phyloP scores from a whole-genome alignment of 768 basidiomycete genomes.

The Leccinellum albellum region DNA sequence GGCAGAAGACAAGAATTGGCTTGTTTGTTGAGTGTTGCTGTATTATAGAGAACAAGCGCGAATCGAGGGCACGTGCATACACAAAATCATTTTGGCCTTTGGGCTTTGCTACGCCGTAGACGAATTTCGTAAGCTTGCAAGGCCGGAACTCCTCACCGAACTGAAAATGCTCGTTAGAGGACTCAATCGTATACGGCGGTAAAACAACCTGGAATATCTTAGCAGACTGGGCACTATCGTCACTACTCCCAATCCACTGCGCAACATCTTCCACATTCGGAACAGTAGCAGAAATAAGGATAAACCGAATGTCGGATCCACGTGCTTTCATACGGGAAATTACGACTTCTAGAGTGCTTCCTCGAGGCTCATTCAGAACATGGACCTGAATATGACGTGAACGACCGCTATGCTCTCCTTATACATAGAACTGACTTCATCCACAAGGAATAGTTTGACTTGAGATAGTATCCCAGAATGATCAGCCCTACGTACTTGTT shows the following conservation, averaged over 20 bases:
- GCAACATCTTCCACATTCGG: conserved; percentile 93
- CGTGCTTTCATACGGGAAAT: conserved; percentile 86
- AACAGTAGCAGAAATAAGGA: conserved; percentile 90
- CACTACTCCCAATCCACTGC: conserved; percentile 67
- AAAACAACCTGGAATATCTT: conserved; percentile 62
- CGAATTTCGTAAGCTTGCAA: conserved; percentile 69
- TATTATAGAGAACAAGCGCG: conserved; percentile 67
- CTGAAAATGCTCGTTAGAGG: conserved; percentile 36
- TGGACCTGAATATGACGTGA: conserved; percentile 60
- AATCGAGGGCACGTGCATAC: conserved; percentile 69
- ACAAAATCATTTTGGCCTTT: conserved; percentile 74
- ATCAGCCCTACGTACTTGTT: conserved; percentile 43
- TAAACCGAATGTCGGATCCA: conserved; percentile 68
- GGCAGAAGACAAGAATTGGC: conserved; percentile 84
- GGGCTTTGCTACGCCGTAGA: conserved; percentile 64
- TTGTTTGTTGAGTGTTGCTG: conserved; percentile 72
- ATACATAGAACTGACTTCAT: conserved; percentile 49
- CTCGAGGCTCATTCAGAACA: conserved; percentile 84
- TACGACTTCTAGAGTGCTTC: conserved; percentile 93
- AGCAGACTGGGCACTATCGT: conserved; percentile 41
- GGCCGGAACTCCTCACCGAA: conserved; percentile 93
- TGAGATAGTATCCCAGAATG: conserved; percentile 65
- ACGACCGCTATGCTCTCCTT: not conserved
- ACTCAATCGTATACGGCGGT: not conserved
- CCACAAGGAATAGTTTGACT: conserved; percentile 82